Evolutionary conservation across 2,329 filamentous ascomycete species (phyloP).

Genomic region (Fonsecaea pedrosoi): DNA sequence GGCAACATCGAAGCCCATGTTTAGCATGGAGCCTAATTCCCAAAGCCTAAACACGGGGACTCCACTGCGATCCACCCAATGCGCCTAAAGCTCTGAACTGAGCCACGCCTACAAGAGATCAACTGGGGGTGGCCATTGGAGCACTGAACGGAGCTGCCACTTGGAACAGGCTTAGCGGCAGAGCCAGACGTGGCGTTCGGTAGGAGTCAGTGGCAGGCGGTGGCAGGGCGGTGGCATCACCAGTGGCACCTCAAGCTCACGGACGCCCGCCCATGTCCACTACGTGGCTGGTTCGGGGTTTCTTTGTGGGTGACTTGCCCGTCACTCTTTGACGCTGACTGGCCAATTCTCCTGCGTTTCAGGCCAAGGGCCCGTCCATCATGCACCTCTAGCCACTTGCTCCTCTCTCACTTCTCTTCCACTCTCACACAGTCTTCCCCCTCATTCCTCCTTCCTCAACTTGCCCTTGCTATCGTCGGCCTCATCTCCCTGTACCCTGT

Average conservation of each 20-base stretch:
- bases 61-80: constrained; percentile 1
- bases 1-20: constrained; percentile 12
- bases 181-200: constrained; percentile 29
- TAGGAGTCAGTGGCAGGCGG: constrained; percentile 11
- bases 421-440: not conserved
- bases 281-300: constrained; percentile 19
- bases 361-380: constrained; percentile 5
- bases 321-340: constrained; percentile 10
- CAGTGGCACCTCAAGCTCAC: not conserved
- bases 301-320: constrained; percentile 6
- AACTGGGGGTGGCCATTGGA: constrained; percentile 19
- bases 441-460: not conserved
- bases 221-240: constrained; percentile 4
- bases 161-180: constrained; percentile 17
- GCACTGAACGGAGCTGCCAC: constrained; percentile 16
- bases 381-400: constrained; percentile 5
- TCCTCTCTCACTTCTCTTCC: not conserved
- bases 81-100: constrained; percentile 21
- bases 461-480: not conserved
- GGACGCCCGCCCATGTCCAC: not conserved
- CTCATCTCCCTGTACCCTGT: constrained; percentile 12
- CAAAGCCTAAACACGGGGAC: constrained; percentile 19
- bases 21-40: constrained; percentile 26
- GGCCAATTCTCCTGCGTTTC: constrained; percentile 11
- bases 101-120: constrained; percentile 19